A percentile compares a stretch with the other conserved stretches of the same genome.
Evolutionary conservation across 2,329 filamentous ascomycete genomes (phyloP).

Genomic region (Pezicula carpinea): DNA sequence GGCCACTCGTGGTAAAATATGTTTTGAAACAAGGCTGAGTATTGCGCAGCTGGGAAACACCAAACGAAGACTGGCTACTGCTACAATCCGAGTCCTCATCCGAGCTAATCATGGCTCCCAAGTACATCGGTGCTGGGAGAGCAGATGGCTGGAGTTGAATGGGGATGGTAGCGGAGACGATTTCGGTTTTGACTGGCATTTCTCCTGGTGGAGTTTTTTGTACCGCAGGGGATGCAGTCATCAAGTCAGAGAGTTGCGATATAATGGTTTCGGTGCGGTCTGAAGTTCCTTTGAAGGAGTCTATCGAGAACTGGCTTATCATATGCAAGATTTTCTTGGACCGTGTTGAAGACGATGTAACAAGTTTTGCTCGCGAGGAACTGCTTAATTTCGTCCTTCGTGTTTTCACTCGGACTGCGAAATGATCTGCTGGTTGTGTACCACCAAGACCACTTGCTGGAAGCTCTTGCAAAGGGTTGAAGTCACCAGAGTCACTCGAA

Average conservation of each 20-base stretch:
- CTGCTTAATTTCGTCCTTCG: constrained; percentile 15
- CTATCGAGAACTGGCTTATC: constrained; percentile 14
- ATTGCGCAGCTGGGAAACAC: constrained; percentile 3
- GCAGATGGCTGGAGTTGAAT: constrained; percentile 12
- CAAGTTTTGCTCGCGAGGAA: constrained; percentile 3
- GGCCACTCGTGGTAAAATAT: not conserved
- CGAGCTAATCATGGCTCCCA: constrained; percentile 6
- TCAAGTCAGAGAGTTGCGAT: not conserved
- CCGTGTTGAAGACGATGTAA: constrained; percentile 11
- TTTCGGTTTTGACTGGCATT: constrained; percentile 13
- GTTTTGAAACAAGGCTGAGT: not conserved
- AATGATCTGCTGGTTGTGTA: constrained; percentile 60
- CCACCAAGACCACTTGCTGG: constrained; percentile 57
- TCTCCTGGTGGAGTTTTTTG: not conserved
- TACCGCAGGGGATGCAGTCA: not conserved
- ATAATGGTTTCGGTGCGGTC: constrained; percentile 1
- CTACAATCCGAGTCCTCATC: constrained; percentile 10
- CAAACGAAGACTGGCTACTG: not conserved
- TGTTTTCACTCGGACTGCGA: constrained; percentile 46
- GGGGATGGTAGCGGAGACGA: constrained; percentile 11
- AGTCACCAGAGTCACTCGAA: constrained; percentile 7
- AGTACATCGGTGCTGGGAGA: constrained; percentile 19
- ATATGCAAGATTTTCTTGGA: constrained; percentile 11
- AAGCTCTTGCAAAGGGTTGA: constrained; percentile 31
- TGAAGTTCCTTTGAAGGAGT: constrained; percentile 9